Base-by-base conservation (phyloP, 1,284 basidiomycete genomes). In the Pyrrhoderma lamaoense region DNA sequence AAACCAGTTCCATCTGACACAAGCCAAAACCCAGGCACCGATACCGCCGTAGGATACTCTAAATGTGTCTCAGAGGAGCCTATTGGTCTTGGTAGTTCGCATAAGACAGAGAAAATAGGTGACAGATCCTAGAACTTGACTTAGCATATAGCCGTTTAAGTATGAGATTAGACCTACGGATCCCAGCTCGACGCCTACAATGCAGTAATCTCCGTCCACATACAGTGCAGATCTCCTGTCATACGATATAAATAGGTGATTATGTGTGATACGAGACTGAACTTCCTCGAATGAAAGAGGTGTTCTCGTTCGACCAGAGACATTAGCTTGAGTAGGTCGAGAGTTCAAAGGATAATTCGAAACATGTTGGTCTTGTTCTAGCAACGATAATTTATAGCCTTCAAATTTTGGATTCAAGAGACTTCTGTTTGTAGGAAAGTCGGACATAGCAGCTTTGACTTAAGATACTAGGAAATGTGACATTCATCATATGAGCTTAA, bases 351-450 rank as follows among this genome's bases (percentile, higher is more conserved):
- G 63, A 62, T 75, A 75, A 22, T 75, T 73, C 14, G 66, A 65
- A 19, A 86, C 72, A 8, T 69, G 67, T 9, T 77, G 67, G 23
- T 81, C 76, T 58, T 82, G 78, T 7, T 71, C 63, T 35, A 85
- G 66, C 9, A 77, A 68, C 53, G 80, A 72, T 36, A 93, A 73
- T 62, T 80, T 89, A 67, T 93, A 93, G 1, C 85, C 84, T 58
- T 93, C 88, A 56, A 93, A 93, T 58, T 85, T 86, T 2, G 85
- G 79, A 59, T 91, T 91, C n/a, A 87, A 66, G 3, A 91, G 71
- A 34, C 66, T 56, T 23, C 69, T 70, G 22, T 68, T 64, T 2
- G 71, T 69, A 16, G 61, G 58, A 54, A 76, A 74, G 47, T 18
- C 46, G 31, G 53, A 21, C 57, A 58, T 58, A 22, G 35, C 11